A percentile compares a stretch with the other conserved stretches of the same genome.
Conservation (phyloP, 2,329 filamentous ascomycete species). For the Talaromyces islandicus region DNA sequence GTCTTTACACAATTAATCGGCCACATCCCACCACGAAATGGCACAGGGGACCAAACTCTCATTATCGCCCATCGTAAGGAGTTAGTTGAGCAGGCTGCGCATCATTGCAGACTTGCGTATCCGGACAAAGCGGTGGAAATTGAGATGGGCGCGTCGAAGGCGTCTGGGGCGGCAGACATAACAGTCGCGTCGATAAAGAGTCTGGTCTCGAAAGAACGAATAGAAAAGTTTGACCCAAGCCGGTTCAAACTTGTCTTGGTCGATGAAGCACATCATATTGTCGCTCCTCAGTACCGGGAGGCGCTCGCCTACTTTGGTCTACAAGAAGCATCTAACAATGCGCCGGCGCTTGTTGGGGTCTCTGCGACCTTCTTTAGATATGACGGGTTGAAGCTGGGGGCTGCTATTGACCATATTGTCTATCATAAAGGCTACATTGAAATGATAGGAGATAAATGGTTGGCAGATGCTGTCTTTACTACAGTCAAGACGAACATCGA, state of each 20-base stretch:
- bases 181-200: constrained; percentile 88
- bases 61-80: constrained; percentile 90
- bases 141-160: constrained; percentile 77
- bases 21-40: constrained; percentile 55
- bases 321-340: constrained; percentile 41
- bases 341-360: constrained; percentile 75
- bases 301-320: constrained; percentile 75
- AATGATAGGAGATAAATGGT: constrained; percentile 85
- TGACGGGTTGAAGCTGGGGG: constrained; percentile 74
- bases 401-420: constrained; percentile 89
- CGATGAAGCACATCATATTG: constrained; percentile 95
- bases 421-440: constrained; percentile 83
- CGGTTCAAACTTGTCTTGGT: constrained; percentile 87
- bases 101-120: constrained; percentile 75
- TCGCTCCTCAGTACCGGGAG: constrained; percentile 71
- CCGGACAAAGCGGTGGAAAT: constrained; percentile 77
- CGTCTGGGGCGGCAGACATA: constrained; percentile 79
- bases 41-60: constrained; percentile 66
- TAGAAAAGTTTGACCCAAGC: constrained; percentile 74
- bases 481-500: constrained; percentile 81
- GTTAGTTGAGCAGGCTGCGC: constrained; percentile 86
- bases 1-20: constrained; percentile 95
- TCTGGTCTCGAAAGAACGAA: constrained; percentile 67
- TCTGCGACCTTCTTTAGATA: constrained; percentile 77
- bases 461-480: constrained; percentile 88